Conservation (phyloP, 257 asterid species). For the Solanum etuberosum region DNA sequence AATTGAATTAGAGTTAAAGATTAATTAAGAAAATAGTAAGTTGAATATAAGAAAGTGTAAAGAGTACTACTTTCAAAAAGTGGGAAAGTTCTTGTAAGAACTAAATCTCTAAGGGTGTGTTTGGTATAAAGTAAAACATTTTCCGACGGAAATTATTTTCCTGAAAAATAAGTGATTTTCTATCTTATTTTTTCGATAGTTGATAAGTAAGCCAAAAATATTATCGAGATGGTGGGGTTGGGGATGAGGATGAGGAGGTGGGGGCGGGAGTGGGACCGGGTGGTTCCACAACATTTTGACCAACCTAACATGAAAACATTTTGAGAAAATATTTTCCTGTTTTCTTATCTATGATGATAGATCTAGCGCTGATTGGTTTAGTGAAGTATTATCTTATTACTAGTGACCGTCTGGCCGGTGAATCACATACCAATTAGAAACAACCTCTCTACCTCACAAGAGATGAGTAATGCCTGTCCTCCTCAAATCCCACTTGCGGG, state of each 20-base stretch:
- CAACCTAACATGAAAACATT: not conserved
- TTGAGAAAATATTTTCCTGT: not conserved
- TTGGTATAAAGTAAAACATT: not conserved
- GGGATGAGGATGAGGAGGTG: not conserved
- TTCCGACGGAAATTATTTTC: not conserved
- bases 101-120: not conserved
- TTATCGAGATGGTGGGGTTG: not conserved
- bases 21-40: not conserved
- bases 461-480: not conserved
- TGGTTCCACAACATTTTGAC: not conserved
- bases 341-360: not conserved
- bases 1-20: not conserved
- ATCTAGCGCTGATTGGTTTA: accelerated
- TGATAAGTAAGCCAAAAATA: not conserved
- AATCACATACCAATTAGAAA: not conserved
- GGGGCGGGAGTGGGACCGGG: not conserved
- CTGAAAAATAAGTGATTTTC: not conserved
- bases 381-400: not conserved
- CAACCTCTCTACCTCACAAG: not conserved
- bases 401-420: not conserved
- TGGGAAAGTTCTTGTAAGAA: not conserved
- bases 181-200: not conserved
- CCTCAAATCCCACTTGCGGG: not conserved
- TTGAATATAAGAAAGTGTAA: not conserved
- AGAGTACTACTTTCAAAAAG: not conserved